Base-by-base conservation (phyloP, 345 rosid species). In the Populus nigra region DNA sequence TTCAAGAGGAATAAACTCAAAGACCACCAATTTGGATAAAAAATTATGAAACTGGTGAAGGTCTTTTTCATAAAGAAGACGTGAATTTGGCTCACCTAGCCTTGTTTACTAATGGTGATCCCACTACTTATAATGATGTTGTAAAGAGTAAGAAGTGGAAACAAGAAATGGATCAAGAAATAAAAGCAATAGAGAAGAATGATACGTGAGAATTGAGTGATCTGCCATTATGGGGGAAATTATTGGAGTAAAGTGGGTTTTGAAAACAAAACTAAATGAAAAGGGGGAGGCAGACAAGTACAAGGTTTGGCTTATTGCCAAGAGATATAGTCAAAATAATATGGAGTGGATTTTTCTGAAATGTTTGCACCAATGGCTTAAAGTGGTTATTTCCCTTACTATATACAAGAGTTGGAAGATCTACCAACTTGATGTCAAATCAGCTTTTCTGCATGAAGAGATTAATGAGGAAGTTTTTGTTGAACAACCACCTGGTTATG, bases 171-270 rank as follows among this genome's bases (percentile, higher is more conserved):
- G 61, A 23, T 1, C 1, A 11, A 1, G 71, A 77, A 22, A 29
- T 77, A 0, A 13, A 71, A 5, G 4, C 18, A 2, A 59, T 71
- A 3, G 16, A 71, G 17, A 71, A 70, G 18, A 66, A 76, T 33
- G 7, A 76, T 8, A 68, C 66, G 0, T 76, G 78, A 22, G 65
- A 39, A 8, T 55, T 65, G 2, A 20, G 13, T 41, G 39, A 65
- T 5, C 15, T 65, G 2, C 71, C 61, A 2, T 4, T 15, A 1
- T 2, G 3, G 41, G 57, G 2, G 71, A 47, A n/a, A 75, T 5
- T 9, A 43, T 75, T 38, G 9, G 65, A 0, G 80, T 77, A 11
- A 77, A 77, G 7, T 71, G 75, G 71, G 47, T 77, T 7, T 77
- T n/a, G 1, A 77, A 50, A 25, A 77, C 22, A 5, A 71, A 71